phyloP scores from a whole-genome alignment of 345 rosid genomes.

The Boechera stricta region DNA sequence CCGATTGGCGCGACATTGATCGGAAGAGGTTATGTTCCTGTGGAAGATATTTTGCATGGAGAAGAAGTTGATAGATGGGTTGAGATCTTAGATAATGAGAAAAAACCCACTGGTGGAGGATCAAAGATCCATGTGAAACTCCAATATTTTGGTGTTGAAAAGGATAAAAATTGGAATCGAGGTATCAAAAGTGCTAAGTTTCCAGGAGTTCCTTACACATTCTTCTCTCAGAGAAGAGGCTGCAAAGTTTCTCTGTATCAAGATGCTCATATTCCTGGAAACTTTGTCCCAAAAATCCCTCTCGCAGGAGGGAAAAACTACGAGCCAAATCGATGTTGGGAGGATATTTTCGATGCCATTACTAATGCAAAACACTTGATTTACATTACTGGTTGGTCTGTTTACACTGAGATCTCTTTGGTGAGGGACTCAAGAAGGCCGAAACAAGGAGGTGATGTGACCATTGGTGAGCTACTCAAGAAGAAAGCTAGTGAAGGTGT shows the following conservation, averaged over 20 bases:
- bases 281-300: constrained; percentile 83
- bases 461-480: constrained; percentile 85
- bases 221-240: constrained; percentile 82
- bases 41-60: constrained; percentile 68
- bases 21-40: constrained; percentile 86
- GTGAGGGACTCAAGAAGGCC: constrained; percentile 94
- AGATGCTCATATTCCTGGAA: constrained; percentile 92
- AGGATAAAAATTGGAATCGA: constrained; percentile 66
- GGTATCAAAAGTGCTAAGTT: constrained; percentile 74
- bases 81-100: constrained; percentile 74
- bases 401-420: constrained; percentile 83
- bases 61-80: constrained; percentile 93
- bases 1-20: constrained; percentile 91
- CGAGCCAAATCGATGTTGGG: constrained; percentile 97
- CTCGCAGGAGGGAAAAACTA: constrained; percentile 86
- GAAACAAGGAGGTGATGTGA: constrained; percentile 87
- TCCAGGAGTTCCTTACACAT: constrained; percentile 96
- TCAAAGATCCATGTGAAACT: constrained; percentile 93
- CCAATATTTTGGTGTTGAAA: constrained; percentile 74
- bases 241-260: constrained; percentile 92
- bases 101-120: constrained; percentile 59
- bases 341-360: constrained; percentile 90
- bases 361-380: constrained; percentile 85
- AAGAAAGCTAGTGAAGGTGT: constrained; percentile 95
- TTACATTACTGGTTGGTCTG: constrained; percentile 99